phyloP scores from a whole-genome alignment of 2,329 filamentous ascomycete genomes.

The Pseudophaeomoniella oleicola region DNA sequence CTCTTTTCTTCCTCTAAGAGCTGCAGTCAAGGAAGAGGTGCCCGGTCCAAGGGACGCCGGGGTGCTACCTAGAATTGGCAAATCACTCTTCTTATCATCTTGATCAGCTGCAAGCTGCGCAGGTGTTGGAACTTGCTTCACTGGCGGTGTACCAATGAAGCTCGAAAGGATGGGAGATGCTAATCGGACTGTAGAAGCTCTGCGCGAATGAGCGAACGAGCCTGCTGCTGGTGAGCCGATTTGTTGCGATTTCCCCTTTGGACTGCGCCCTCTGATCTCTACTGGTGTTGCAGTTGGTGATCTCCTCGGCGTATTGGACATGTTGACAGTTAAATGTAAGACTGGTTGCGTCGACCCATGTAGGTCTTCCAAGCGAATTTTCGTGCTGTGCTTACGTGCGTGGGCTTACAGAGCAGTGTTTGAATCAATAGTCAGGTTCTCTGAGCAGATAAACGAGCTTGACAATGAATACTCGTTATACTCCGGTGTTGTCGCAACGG shows the following conservation, averaged over 20 bases:
- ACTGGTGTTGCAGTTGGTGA: background rate
- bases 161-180: slow-evolving; percentile 40
- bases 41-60: slow-evolving; percentile 60
- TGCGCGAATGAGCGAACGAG: slow-evolving; percentile 26
- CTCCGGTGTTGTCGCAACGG: no score
- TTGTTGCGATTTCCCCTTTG: background rate
- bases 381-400: no score
- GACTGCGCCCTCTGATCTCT: background rate
- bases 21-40: slow-evolving; percentile 75
- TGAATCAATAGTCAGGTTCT: no score
- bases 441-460: no score
- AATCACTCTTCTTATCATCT: slow-evolving; percentile 40
- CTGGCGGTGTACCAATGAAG: slow-evolving; percentile 28
- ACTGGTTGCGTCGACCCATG: no score
- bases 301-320: no score
- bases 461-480: no score
- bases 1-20: slow-evolving; percentile 61
- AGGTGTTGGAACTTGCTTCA: slow-evolving; percentile 35
- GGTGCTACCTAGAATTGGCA: slow-evolving; percentile 45
- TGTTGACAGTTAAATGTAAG: no score
- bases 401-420: no score
- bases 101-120: slow-evolving; percentile 28
- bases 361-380: no score
- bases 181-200: slow-evolving; percentile 38
- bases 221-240: slow-evolving; percentile 23